phyloP scores from a whole-genome alignment of 139 green algal species.

The Chlamydomonas eustigma region DNA sequence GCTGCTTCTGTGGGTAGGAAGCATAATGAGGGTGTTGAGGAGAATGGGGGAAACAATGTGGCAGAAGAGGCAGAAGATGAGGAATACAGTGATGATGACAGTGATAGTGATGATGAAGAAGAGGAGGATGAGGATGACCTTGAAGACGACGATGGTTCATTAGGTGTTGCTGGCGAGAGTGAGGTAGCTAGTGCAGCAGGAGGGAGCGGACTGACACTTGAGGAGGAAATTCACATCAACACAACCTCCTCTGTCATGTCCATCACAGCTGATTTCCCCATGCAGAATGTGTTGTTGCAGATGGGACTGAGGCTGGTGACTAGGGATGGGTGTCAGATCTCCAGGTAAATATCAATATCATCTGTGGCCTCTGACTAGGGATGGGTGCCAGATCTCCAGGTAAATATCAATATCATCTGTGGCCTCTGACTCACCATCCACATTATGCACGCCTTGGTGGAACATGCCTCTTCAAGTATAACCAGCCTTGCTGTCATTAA shows the following conservation, averaged over 20 bases:
- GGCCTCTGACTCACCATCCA: conserved; percentile 64
- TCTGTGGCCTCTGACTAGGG: conserved; percentile 65
- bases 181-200: not conserved
- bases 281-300: conserved; percentile 97
- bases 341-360: conserved; percentile 21
- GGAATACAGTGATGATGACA: not conserved
- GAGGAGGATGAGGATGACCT: conserved; percentile 9
- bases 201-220: not conserved
- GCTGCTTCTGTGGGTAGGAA: not conserved
- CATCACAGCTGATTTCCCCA: conserved; percentile 91
- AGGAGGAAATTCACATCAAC: conserved; percentile 11
- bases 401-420: conserved; percentile 49
- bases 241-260: conserved; percentile 48
- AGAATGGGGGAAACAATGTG: not conserved
- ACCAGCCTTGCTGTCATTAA: too few relatives aligned
- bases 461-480: too few relatives aligned
- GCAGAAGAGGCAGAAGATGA: not conserved
- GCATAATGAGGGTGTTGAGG: not conserved
- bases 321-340: conserved; percentile 74
- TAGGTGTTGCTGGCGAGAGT: not conserved
- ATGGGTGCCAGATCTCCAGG: conserved; percentile 72
- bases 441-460: too few relatives aligned
- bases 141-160: not conserved
- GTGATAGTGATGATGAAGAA: conserved; percentile 6
- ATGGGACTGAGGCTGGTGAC: conserved; percentile 81